phyloP scores from a whole-genome alignment of 1,284 basidiomycete species.

The Pseudozyma pruni region DNA sequence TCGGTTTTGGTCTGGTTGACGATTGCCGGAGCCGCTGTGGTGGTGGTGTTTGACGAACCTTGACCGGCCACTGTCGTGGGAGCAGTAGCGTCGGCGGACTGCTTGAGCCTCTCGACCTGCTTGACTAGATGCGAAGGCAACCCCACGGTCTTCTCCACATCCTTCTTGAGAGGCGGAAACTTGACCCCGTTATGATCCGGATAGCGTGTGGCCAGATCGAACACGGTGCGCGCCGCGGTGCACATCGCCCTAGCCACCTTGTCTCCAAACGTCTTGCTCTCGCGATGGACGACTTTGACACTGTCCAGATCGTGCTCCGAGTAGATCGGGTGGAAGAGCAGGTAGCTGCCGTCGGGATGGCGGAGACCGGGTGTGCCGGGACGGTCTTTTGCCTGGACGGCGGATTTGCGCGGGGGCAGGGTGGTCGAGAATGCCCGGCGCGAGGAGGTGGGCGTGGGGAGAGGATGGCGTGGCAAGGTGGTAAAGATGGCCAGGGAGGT shows the following conservation, averaged over 20 bases:
- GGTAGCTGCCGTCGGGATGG: constrained; percentile 44
- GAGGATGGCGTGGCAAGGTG: neutral
- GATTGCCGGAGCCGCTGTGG: neutral
- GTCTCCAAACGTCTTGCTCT: constrained; percentile 77
- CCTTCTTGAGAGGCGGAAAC: constrained; percentile 46
- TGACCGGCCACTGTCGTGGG: neutral
- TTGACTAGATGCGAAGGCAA: constrained; percentile 28
- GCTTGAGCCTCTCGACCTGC: constrained; percentile 32
- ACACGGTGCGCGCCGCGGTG: constrained; percentile 28
- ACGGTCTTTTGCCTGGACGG: constrained; percentile 33
- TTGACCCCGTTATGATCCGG: constrained; percentile 43
- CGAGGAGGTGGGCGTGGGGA: neutral
- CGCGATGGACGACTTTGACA: constrained; percentile 80
- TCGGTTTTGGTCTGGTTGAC: constrained; percentile 28
- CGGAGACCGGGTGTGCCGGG: constrained; percentile 11
- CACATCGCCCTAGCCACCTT: constrained; percentile 73
- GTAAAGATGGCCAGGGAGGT: neutral
- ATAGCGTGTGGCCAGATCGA: constrained; percentile 59
- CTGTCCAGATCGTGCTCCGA: constrained; percentile 75
- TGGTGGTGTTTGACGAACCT: neutral
- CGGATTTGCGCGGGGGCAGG: constrained; percentile 7
- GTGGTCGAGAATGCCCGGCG: constrained; percentile 6
- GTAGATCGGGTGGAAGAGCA: constrained; percentile 52
- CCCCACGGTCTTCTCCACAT: constrained; percentile 36
- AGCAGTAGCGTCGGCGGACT: neutral